Percentiles rank a stretch among this genome's conserved stretches.
Evolutionary conservation across 768 basidiomycete species (phyloP).

Genomic region (Lactifluus pinguis): DNA sequence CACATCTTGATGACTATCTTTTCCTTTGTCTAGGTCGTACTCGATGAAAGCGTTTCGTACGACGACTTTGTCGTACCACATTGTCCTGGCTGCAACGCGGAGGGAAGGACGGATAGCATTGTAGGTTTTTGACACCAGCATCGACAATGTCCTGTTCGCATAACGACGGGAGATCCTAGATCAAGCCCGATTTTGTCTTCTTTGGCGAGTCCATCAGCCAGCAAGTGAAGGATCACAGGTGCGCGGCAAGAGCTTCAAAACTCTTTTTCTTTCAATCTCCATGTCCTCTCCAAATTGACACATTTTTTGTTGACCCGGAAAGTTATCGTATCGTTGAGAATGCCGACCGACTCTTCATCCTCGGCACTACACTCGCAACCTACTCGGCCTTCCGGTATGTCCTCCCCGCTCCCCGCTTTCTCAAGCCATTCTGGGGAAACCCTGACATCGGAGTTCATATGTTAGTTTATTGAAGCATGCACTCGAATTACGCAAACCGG

Average conservation of each 20-base stretch:
- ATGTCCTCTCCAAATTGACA: neutral
- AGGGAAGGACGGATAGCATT: conserved; percentile 48
- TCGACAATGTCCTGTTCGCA: conserved; percentile 15
- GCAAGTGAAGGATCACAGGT: conserved; percentile 64
- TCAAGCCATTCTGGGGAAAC: neutral
- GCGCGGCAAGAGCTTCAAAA: conserved; percentile 22
- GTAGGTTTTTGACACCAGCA: conserved; percentile 29
- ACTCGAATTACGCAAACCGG: conserved; percentile 61
- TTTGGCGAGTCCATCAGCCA: conserved; percentile 83
- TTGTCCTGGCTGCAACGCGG: conserved; percentile 57
- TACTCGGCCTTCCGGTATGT: conserved; percentile 81
- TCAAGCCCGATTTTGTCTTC: conserved; percentile 78
- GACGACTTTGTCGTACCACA: conserved; percentile 71
- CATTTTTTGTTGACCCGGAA: neutral
- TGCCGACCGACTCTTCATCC: conserved; percentile 61
- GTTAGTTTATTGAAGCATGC: conserved; percentile 68
- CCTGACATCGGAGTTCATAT: conserved; percentile 21
- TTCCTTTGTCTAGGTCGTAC: conserved; percentile 47
- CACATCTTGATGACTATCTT: neutral
- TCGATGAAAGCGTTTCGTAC: conserved; percentile 67
- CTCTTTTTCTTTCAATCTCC: neutral
- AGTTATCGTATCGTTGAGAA: conserved; percentile 52
- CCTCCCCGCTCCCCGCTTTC: neutral
- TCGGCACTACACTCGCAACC: conserved; percentile 90
- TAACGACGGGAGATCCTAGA: conserved; percentile 29